A percentile compares a stretch with the other conserved stretches of the same genome.
These are phyloP conservation scores for Sparassis latifolia DNA, from an alignment of 1,284 basidiomycete genomes.

Conservation along the genomic window DNA sequence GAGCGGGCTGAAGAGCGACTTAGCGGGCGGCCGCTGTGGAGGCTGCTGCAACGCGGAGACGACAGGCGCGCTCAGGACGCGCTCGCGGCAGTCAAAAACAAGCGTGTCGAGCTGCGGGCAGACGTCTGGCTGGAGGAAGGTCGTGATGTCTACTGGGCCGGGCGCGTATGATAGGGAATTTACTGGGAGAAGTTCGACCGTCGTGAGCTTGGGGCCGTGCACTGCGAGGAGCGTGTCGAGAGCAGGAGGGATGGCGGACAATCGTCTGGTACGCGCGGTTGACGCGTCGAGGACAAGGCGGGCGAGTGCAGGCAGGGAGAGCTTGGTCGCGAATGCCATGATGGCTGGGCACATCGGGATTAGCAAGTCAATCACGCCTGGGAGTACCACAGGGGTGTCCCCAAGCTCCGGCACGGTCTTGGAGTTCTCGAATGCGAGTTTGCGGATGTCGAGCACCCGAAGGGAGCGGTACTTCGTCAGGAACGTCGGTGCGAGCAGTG, in stretches of 20 bases:
- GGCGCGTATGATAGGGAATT: slow-evolving; percentile 25
- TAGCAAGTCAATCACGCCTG: slow-evolving; percentile 14
- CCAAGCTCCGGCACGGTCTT: neutral
- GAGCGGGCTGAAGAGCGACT: neutral
- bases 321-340: slow-evolving; percentile 14
- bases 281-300: slow-evolving; percentile 15
- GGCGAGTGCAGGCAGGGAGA: slow-evolving; percentile 14
- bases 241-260: slow-evolving; percentile 10
- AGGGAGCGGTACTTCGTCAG: slow-evolving; percentile 11
- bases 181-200: slow-evolving; percentile 35
- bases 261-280: slow-evolving; percentile 6
- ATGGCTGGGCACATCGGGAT: slow-evolving; percentile 16
- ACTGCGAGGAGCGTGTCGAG: slow-evolving; percentile 31
- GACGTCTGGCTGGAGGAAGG: slow-evolving; percentile 33
- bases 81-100: slow-evolving; percentile 28
- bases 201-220: slow-evolving; percentile 34
- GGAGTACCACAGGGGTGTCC: slow-evolving; percentile 7
- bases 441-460: slow-evolving; percentile 18
- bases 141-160: slow-evolving; percentile 30
- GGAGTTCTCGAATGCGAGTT: slow-evolving; percentile 15
- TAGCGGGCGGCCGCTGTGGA: neutral
- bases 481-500: slow-evolving; percentile 10
- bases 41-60: slow-evolving; percentile 3
- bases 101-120: slow-evolving; percentile 41
- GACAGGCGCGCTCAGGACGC: slow-evolving; percentile 5